These are phyloP conservation scores for Saturnispora bothae DNA, from an alignment of 805 yeast genomes.

Conservation along the genomic window DNA sequence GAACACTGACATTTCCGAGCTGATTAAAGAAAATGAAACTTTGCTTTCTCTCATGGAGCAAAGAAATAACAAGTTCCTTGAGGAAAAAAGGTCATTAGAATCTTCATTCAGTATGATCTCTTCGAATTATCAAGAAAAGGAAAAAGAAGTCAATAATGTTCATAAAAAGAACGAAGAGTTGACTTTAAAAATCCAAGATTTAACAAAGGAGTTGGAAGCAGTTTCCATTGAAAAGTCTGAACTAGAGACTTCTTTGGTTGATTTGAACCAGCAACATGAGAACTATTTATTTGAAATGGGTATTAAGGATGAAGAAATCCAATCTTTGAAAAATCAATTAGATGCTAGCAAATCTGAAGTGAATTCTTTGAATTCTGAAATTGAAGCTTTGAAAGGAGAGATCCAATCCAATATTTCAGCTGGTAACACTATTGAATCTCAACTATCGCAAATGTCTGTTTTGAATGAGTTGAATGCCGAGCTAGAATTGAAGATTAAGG, in stretches of 20 bases:
- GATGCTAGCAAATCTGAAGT: neutral
- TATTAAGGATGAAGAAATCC: neutral
- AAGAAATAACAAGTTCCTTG: neutral
- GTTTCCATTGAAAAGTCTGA: neutral
- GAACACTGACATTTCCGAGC: neutral
- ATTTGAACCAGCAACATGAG: neutral
- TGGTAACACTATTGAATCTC: too few species aligned
- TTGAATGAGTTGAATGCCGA: neutral
- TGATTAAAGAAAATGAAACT: neutral
- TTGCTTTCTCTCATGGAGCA: too few species aligned
- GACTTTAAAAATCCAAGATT: neutral
- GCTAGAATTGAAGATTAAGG: neutral
- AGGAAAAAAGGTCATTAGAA: slow-evolving; percentile 6
- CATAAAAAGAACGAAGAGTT: neutral
- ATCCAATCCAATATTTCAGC: too few species aligned
- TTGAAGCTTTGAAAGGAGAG: too few species aligned
- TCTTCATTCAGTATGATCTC: slow-evolving; percentile 7
- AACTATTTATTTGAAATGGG: neutral
- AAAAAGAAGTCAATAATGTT: neutral
- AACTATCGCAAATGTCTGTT: too few species aligned
- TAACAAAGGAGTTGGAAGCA: neutral
- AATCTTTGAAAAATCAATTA: neutral
- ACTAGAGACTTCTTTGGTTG: neutral
- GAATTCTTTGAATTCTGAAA: too few species aligned
- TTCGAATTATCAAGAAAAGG: slow-evolving; percentile 6